Evolutionary conservation across 2,329 filamentous ascomycete species (phyloP).

Genomic region (Trichoderma harzianum): DNA sequence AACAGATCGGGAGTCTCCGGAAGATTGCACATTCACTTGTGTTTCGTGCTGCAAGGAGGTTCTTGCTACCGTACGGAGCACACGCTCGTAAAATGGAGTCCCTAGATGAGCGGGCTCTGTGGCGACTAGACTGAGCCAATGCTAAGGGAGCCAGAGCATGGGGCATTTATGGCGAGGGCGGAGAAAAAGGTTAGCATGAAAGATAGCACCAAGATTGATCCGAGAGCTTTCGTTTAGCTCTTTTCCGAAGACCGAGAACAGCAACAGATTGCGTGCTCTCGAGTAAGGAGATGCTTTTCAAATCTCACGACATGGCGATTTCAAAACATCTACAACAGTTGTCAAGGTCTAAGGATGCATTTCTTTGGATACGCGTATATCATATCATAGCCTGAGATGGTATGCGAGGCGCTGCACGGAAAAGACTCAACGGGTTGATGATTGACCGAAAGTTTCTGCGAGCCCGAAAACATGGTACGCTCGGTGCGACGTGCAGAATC

Average conservation of each 20-base stretch:
- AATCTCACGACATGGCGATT: not conserved
- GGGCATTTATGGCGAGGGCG: not conserved
- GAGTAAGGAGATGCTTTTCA: not conserved
- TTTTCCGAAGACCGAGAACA: conserved; percentile 4
- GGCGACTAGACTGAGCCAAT: conserved; percentile 3
- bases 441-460: conserved; percentile 1
- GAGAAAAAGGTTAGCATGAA: conserved; percentile 8
- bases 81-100: not conserved
- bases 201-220: not conserved
- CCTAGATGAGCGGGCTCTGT: not conserved
- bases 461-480: conserved; percentile 10
- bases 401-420: not conserved
- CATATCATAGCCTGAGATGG: not conserved
- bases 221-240: not conserved
- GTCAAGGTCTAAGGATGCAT: too few species aligned
- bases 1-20: conserved; percentile 14
- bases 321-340: not conserved
- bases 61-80: not conserved
- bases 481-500: conserved; percentile 2
- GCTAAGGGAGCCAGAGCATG: conserved; percentile 1
- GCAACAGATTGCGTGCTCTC: not conserved
- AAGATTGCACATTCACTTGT: not conserved
- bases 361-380: not conserved
- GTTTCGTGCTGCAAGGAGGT: conserved; percentile 1
- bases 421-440: conserved; percentile 2